Conservation (phyloP, 148 eudicot genomes). For the Hydrangea macrophylla region DNA sequence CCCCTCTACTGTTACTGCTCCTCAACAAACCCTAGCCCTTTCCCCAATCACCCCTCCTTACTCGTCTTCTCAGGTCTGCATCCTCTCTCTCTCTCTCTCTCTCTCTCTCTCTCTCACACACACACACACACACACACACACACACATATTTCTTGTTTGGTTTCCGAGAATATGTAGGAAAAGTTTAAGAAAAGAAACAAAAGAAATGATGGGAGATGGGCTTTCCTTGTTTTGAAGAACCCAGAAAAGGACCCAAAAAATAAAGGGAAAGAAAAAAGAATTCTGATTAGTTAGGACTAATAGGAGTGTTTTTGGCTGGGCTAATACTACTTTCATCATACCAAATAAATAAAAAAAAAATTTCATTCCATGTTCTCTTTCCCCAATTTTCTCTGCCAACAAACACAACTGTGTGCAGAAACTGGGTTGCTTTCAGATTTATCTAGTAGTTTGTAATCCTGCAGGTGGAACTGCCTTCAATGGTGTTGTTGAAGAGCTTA, state of each 20-base stretch:
- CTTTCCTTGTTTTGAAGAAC: background rate
- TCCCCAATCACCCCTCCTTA: constrained; percentile 45
- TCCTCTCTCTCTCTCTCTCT: constrained; percentile 3
- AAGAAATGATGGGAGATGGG: background rate
- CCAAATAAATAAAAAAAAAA: too few relatives aligned
- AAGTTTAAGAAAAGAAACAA: background rate
- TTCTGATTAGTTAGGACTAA: background rate
- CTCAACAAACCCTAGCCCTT: constrained; percentile 20
- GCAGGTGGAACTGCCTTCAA: constrained; percentile 97
- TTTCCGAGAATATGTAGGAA: background rate
- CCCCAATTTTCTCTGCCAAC: too few relatives aligned
- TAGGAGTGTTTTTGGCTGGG: background rate
- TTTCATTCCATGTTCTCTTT: too few relatives aligned
- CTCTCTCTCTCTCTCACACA: background rate
- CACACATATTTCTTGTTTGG: background rate
- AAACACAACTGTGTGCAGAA: too few relatives aligned
- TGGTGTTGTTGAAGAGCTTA: constrained; percentile 93
- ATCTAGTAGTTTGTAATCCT: constrained; percentile 19
- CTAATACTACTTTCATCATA: too few relatives aligned
- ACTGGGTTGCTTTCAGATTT: background rate
- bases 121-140: too few relatives aligned
- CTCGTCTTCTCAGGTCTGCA: constrained; percentile 73
- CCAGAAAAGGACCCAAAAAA: too few relatives aligned
- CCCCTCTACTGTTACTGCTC: constrained; percentile 22
- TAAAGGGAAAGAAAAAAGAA: background rate